Percentiles rank a stretch among this genome's conserved stretches.
phyloP scores from a whole-genome alignment of 192 early-diverging fungal species.

The Borealophlyctis nickersoniae region DNA sequence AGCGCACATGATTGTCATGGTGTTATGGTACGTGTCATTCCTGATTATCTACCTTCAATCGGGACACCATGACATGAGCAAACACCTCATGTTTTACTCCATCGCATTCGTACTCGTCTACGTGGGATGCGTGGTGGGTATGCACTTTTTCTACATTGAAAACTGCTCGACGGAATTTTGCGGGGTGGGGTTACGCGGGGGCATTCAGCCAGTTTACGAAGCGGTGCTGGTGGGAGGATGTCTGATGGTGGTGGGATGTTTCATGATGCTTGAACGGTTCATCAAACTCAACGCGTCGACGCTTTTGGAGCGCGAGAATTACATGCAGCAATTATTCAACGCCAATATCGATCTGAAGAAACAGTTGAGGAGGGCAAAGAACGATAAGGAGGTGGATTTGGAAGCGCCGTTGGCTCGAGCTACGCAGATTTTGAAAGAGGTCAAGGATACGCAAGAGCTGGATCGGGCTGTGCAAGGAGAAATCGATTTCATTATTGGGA shows the following conservation, averaged over 20 bases:
- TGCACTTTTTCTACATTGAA: conserved; percentile 27
- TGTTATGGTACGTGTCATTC: conserved; percentile 43
- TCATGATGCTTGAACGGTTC: conserved; percentile 36
- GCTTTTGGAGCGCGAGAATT: conserved; percentile 38
- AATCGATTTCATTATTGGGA: conserved; percentile 31
- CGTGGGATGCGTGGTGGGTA: conserved; percentile 9
- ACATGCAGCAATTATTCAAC: conserved; percentile 28
- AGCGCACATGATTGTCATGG: conserved; percentile 35
- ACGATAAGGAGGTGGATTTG: conserved; percentile 34
- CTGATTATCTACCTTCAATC: conserved; percentile 41
- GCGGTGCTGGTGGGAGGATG: conserved; percentile 21
- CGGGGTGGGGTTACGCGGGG: conserved; percentile 18
- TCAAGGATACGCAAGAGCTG: conserved; percentile 25
- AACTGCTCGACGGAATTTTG: conserved; percentile 19
- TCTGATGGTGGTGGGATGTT: conserved; percentile 17
- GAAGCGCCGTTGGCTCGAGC: conserved; percentile 41
- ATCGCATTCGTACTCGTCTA: conserved; percentile 22
- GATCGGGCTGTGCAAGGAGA: conserved; percentile 26
- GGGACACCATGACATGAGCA: conserved; percentile 27
- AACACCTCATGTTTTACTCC: conserved; percentile 31
- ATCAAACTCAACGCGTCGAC: conserved; percentile 42
- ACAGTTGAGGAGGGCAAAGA: conserved; percentile 30
- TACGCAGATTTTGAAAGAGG: conserved; percentile 33
- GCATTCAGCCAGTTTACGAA: conserved; percentile 24
- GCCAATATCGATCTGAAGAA: conserved; percentile 36